These are phyloP conservation scores for Withania somnifera DNA, from an alignment of 305 asterid genomes.

Conservation along the genomic window DNA sequence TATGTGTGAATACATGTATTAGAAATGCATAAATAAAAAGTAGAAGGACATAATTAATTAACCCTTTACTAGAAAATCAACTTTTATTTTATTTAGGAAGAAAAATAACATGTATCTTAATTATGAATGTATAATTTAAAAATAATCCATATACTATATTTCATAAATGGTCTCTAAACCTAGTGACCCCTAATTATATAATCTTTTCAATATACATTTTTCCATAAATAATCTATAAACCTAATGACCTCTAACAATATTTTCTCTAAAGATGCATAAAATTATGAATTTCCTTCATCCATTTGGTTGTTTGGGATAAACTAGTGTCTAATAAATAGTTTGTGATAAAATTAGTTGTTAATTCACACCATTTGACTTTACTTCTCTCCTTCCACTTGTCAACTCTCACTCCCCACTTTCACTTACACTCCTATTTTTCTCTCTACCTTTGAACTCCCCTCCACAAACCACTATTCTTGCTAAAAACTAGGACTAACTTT, in stretches of 20 bases:
- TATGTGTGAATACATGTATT: neutral
- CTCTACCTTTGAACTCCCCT: slow-evolving; percentile 8
- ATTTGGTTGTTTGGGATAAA: neutral
- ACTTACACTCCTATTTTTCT: slow-evolving; percentile 6
- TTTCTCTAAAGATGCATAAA: neutral
- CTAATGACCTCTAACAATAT: neutral
- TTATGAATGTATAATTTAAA: neutral
- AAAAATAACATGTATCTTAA: no score
- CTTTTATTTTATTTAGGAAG: neutral
- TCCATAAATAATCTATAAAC: neutral
- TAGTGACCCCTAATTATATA: no score
- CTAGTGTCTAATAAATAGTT: neutral
- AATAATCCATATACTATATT: neutral
- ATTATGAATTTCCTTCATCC: neutral
- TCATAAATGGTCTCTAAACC: neutral
- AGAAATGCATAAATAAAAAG: neutral
- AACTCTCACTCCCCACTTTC: neutral
- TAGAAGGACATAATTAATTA: neutral
- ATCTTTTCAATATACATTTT: neutral
- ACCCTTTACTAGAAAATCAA: neutral
- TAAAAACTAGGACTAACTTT: slow-evolving; percentile 3
- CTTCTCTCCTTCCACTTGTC: slow-evolving; percentile 10
- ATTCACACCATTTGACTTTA: neutral
- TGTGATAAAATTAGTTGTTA: neutral
- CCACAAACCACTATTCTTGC: slow-evolving; percentile 3